A percentile compares a stretch with the other conserved stretches of the same genome.
Conservation (phyloP, 306 rosid species). For the Sicyos baderoa region DNA sequence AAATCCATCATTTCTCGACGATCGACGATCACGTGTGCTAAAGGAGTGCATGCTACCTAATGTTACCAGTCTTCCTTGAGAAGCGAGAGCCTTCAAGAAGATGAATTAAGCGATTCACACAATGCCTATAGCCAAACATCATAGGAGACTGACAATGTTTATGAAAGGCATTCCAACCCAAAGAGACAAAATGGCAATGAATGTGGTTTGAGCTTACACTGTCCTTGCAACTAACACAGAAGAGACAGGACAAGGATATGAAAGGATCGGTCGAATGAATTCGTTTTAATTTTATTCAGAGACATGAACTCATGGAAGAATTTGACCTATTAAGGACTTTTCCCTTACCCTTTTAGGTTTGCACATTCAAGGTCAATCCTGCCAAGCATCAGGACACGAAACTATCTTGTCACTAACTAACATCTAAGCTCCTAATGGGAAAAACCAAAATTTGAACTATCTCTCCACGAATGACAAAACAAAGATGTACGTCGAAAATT, state of each 20-base stretch:
- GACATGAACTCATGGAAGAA: neutral
- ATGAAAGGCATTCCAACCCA: neutral
- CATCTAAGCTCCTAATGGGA: neutral
- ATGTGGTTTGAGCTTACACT: neutral
- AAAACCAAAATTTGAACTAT: neutral
- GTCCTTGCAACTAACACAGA: neutral
- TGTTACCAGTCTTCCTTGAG: neutral
- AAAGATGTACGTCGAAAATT: neutral
- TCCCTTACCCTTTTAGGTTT: neutral
- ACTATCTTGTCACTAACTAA: neutral
- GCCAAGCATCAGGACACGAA: neutral
- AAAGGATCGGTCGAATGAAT: neutral
- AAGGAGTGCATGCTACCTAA: neutral
- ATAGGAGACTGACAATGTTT: neutral
- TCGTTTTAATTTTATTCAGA: neutral
- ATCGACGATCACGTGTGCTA: neutral
- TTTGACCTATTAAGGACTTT: neutral
- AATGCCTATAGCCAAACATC: neutral
- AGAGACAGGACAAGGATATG: neutral
- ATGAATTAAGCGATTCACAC: neutral
- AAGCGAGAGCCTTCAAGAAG: neutral
- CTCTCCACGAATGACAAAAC: neutral
- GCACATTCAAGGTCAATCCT: neutral
- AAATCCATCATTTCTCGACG: neutral
- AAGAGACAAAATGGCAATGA: slow-evolving; percentile 4